Percentiles rank a stretch among this genome's conserved stretches.
These are phyloP conservation scores for Dipteronia dyeriana DNA, from an alignment of 345 rosid genomes.

Conservation along the genomic window DNA sequence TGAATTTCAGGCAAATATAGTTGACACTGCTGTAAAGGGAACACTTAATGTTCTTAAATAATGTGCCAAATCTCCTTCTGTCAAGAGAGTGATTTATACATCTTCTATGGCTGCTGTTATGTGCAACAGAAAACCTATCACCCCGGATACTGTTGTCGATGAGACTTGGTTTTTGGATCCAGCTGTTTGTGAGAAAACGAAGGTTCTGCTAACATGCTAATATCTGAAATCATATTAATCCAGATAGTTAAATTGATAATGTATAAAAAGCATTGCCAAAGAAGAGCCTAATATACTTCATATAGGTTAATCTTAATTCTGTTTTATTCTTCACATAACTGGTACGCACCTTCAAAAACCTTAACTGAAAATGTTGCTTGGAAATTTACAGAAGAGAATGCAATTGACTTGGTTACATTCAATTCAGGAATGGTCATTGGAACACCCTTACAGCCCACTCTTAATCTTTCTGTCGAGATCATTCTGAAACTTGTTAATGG, in stretches of 20 bases:
- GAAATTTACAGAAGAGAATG: constrained; percentile 40
- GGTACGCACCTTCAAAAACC: constrained; percentile 45
- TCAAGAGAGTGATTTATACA: constrained; percentile 54
- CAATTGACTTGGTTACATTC: constrained; percentile 40
- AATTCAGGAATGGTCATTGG: constrained; percentile 44
- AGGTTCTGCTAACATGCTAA: constrained; percentile 19
- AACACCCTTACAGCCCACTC: constrained; percentile 43
- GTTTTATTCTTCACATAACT: constrained; percentile 26
- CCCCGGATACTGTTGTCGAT: constrained; percentile 36
- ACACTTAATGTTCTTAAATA: constrained; percentile 16
- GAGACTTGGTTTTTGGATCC: constrained; percentile 56
- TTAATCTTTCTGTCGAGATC: constrained; percentile 28
- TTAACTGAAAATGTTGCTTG: constrained; percentile 52
- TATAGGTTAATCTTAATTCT: not conserved
- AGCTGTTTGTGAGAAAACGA: constrained; percentile 23
- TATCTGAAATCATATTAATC: not conserved
- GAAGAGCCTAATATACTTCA: not conserved
- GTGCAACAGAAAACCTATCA: constrained; percentile 31
- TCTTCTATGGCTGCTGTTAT: constrained; percentile 49
- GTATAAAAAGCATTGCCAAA: not conserved
- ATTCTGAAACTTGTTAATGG: constrained; percentile 31
- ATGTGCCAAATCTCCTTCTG: constrained; percentile 25
- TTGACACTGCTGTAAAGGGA: not conserved
- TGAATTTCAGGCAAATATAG: not conserved
- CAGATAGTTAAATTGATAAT: not conserved